phyloP scores from a whole-genome alignment of 371 early-diverging fungal species.

The Basidiobolus heterosporus region DNA sequence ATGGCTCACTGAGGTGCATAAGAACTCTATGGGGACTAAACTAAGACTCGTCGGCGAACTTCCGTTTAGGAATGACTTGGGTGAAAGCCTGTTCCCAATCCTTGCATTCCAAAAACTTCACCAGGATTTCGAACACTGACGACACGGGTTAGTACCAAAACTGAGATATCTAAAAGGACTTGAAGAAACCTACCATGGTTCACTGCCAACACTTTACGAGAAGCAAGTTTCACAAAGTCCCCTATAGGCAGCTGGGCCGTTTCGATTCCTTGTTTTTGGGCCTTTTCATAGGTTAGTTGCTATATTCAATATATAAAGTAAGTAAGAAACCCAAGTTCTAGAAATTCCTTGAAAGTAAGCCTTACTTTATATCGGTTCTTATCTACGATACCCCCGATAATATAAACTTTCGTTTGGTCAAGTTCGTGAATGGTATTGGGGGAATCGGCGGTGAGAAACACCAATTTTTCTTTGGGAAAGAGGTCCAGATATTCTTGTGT shows the following conservation, averaged over 20 bases:
- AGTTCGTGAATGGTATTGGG: slow-evolving; percentile 43
- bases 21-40: too few relatives aligned
- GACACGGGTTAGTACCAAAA: neutral
- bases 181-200: slow-evolving; percentile 53
- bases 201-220: slow-evolving; percentile 75
- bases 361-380: slow-evolving; percentile 68
- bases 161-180: neutral
- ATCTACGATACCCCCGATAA: slow-evolving; percentile 92
- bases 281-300: slow-evolving; percentile 60
- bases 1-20: too few relatives aligned
- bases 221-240: slow-evolving; percentile 54
- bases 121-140: slow-evolving; percentile 63
- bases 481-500: slow-evolving; percentile 17
- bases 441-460: slow-evolving; percentile 85
- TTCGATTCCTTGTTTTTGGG: slow-evolving; percentile 48
- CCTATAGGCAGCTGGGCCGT: slow-evolving; percentile 78
- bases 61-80: slow-evolving; percentile 74
- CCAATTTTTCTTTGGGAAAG: slow-evolving; percentile 30
- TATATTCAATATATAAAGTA: too few relatives aligned
- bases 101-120: slow-evolving; percentile 41
- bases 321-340: neutral
- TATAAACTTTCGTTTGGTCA: slow-evolving; percentile 54
- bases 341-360: neutral
- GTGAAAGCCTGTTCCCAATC: slow-evolving; percentile 71
- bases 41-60: slow-evolving; percentile 18